Evolutionary conservation across 371 early-diverging fungal genomes (phyloP).

Genomic region (Syncephalis plumigaleata): DNA sequence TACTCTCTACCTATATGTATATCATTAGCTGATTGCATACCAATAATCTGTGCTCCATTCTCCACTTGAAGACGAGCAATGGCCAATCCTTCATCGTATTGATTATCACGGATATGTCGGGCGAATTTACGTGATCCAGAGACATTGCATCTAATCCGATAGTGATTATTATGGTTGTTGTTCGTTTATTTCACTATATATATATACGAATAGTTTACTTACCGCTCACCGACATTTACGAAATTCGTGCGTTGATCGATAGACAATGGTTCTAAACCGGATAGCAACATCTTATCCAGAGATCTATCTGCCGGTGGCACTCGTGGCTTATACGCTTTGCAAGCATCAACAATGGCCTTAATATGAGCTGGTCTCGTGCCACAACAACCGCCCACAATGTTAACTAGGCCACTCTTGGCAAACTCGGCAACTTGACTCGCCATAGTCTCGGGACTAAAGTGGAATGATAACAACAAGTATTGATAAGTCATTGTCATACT

Average conservation of each 20-base stretch:
- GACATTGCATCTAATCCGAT: constrained; percentile 51
- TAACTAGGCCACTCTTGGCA: constrained; percentile 76
- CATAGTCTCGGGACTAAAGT: constrained; percentile 48
- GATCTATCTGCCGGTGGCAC: constrained; percentile 35
- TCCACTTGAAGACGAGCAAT: constrained; percentile 88
- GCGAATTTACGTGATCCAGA: constrained; percentile 87
- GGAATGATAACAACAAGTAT: no score
- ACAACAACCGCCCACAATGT: constrained; percentile 92
- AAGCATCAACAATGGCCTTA: constrained; percentile 66
- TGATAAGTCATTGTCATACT: no score
- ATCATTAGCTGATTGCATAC: no score
- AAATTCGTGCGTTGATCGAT: constrained; percentile 67
- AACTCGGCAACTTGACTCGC: constrained; percentile 63
- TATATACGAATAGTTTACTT: no score
- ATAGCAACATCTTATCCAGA: constrained; percentile 50
- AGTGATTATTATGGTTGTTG: no score
- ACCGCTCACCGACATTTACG: constrained; percentile 83
- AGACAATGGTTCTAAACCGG: constrained; percentile 66
- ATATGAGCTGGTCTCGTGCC: constrained; percentile 91
- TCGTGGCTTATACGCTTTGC: constrained; percentile 57
- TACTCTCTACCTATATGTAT: no score
- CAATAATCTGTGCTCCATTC: constrained; percentile 83
- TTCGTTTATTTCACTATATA: no score
- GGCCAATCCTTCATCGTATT: constrained; percentile 82
- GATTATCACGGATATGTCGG: constrained; percentile 69